A percentile compares a stretch with the other conserved stretches of the same genome.
These are phyloP conservation scores for Hypoxylon rickii DNA, from an alignment of 495 filamentous ascomycete genomes.

Conservation along the genomic window DNA sequence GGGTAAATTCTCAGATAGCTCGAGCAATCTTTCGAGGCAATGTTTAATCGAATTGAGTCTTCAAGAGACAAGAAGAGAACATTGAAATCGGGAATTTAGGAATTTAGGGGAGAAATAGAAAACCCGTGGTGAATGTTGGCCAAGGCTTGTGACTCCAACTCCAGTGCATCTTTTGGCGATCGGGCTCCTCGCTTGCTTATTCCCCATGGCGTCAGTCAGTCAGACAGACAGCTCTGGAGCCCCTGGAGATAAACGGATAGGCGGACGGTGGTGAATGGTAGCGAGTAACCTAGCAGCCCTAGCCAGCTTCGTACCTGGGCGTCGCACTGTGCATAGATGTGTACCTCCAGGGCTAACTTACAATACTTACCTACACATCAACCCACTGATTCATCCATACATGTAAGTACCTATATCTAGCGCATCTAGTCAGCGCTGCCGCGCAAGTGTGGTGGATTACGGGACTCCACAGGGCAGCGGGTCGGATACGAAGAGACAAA, in stretches of 20 bases:
- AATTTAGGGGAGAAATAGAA: too few species aligned
- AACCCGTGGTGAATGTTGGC: too few species aligned
- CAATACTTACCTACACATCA: too few species aligned
- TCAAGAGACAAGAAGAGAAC: neutral
- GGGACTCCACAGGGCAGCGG: conserved; percentile 4
- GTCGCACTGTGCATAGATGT: neutral
- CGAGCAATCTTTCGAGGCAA: conserved; percentile 34
- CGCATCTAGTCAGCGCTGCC: conserved; percentile 17
- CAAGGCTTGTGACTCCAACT: too few species aligned
- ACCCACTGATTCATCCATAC: too few species aligned
- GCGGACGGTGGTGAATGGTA: too few species aligned
- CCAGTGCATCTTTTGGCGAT: neutral
- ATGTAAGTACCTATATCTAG: neutral
- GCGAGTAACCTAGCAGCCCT: too few species aligned
- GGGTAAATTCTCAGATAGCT: conserved; percentile 31
- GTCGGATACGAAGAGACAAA: conserved; percentile 16
- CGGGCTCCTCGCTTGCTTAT: neutral
- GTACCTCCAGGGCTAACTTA: too few species aligned
- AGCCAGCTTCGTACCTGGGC: too few species aligned
- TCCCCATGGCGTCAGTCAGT: neutral
- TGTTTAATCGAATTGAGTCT: conserved; percentile 31
- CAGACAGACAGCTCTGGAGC: neutral
- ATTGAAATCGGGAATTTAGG: too few species aligned
- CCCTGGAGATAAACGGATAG: neutral
- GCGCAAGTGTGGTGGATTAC: conserved; percentile 16